Evolutionary conservation across 768 basidiomycete species (phyloP), one percentile per base, ranked within the genome.

Genomic region (Boletus eberwhitei): DNA sequence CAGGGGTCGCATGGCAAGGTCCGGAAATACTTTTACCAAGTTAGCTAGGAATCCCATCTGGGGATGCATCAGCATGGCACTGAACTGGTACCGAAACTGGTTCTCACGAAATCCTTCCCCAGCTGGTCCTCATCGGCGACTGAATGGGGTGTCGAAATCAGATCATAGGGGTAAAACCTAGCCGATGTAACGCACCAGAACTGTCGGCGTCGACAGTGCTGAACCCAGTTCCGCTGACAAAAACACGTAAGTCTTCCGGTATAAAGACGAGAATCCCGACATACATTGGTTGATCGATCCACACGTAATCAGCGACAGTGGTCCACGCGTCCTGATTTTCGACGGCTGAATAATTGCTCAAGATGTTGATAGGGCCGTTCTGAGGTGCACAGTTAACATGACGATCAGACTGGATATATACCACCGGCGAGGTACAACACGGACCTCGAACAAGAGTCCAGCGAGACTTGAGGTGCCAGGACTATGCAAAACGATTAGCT

Each of bases 41-140:
- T 89, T 89, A 29, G 69, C 71, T 29, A 90, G 65, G 68, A 89
- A 89, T 4, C 83, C 85, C 74, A 88, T 79, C 87, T 90, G 48
- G 2, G 12, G 5, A 36, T 11, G 21, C 35, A 46, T 58, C 5
- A 53, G 48, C 37, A 46, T 36, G 3, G 17, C 5, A 17, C 29
- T 29, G 8, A 29, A 8, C 8, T 3, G 8, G 29, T 29, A 9
- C 29, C 29, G 24, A 29, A 8, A 29, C 29, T 29, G 8, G 29
- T 29, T 9, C 29, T 29, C 29, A 29, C 29, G 29, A 29, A 9
- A 9, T 29, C 29, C 1, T 1, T 2, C 1, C 29, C 29, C 29
- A 29, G 29, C 8, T 29, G 8, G 29, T 29, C 29, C 8, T 29
- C 29, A 29, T 29, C 2, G 29, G 29, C 29, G 2, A 29, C 29